These are phyloP conservation scores for Heritiera fomes DNA, from an alignment of 345 rosid species.

Conservation along the genomic window DNA sequence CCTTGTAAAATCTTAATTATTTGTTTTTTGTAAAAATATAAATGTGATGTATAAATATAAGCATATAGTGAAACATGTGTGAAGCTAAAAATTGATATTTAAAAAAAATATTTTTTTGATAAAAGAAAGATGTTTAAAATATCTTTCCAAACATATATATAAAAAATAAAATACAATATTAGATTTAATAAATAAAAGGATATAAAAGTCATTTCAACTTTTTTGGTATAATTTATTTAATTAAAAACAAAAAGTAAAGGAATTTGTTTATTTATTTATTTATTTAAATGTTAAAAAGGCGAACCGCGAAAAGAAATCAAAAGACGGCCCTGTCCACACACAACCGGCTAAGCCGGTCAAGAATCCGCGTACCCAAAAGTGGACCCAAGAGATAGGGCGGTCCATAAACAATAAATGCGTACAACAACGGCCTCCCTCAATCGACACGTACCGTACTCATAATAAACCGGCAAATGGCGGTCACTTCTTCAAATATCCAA, in stretches of 20 bases:
- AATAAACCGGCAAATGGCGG: conserved; percentile 66
- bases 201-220: background rate
- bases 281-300: conserved; percentile 22
- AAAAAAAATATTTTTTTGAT: too few relatives aligned
- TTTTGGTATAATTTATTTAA: background rate
- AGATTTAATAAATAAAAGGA: background rate
- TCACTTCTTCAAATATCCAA: conserved; percentile 42
- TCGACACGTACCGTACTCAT: conserved; percentile 31
- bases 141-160: too few relatives aligned
- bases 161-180: background rate
- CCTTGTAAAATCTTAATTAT: background rate
- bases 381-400: conserved; percentile 31
- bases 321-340: conserved; percentile 20
- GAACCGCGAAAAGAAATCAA: conserved; percentile 35
- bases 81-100: background rate
- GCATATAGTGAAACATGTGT: too few relatives aligned
- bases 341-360: conserved; percentile 47
- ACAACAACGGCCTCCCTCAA: conserved; percentile 44
- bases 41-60: background rate
- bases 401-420: conserved; percentile 50
- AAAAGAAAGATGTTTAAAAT: too few relatives aligned
- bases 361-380: conserved; percentile 34
- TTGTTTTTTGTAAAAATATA: too few relatives aligned
- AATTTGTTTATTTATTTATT: background rate
- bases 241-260: background rate